A percentile compares a stretch with the other conserved stretches of the same genome.
phyloP scores from a whole-genome alignment of 1,139 yeast genomes.

The Pichia sp. region DNA sequence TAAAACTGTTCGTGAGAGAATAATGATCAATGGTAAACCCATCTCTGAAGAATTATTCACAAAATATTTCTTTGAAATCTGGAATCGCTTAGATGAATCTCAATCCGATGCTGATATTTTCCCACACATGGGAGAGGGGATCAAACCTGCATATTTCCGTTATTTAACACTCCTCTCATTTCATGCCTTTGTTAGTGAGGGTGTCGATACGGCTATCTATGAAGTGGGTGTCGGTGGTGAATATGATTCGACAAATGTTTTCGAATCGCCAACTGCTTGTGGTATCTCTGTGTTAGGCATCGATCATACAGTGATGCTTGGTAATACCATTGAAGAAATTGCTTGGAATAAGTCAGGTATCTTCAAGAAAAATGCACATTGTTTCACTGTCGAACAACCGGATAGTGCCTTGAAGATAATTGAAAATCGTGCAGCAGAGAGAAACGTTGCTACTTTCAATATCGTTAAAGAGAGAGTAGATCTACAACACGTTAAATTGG shows the following conservation, averaged over 20 bases:
- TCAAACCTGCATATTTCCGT: slow-evolving; percentile 91
- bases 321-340: slow-evolving; percentile 80
- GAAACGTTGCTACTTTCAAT: slow-evolving; percentile 41
- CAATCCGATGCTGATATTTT: slow-evolving; percentile 48
- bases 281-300: slow-evolving; percentile 87
- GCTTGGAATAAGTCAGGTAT: slow-evolving; percentile 98
- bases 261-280: slow-evolving; percentile 72
- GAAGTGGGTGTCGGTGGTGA: slow-evolving; percentile 99
- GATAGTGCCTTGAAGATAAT: slow-evolving; percentile 48
- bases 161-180: slow-evolving; percentile 83
- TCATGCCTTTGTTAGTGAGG: slow-evolving; percentile 82
- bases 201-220: slow-evolving; percentile 85
- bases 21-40: slow-evolving; percentile 82
- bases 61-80: slow-evolving; percentile 85
- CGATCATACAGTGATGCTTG: slow-evolving; percentile 87
- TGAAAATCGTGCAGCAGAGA: slow-evolving; percentile 58
- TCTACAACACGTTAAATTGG: slow-evolving; percentile 43
- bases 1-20: slow-evolving; percentile 87
- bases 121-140: slow-evolving; percentile 66
- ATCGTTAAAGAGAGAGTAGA: slow-evolving; percentile 43
- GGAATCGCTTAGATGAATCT: slow-evolving; percentile 61
- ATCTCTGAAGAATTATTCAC: slow-evolving; percentile 75
- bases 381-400: slow-evolving; percentile 53
- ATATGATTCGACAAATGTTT: slow-evolving; percentile 88
- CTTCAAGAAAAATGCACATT: slow-evolving; percentile 61